A percentile compares a stretch with the other conserved stretches of the same genome.
phyloP scores from a whole-genome alignment of 768 basidiomycete genomes.

The Leccinum broughii region DNA sequence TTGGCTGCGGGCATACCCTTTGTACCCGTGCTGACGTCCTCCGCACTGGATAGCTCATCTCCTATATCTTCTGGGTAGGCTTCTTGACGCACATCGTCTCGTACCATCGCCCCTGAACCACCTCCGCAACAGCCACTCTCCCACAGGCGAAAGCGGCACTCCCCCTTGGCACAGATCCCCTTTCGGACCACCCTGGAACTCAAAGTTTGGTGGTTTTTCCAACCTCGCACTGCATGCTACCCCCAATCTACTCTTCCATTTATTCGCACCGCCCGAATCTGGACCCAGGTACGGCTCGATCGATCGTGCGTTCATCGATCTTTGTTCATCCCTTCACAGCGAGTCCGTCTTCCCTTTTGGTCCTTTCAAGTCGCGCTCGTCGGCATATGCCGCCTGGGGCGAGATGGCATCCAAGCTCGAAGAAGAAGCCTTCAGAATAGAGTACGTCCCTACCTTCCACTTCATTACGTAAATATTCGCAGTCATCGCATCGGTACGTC shows the following conservation, averaged over 20 bases:
- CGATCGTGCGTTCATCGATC: conserved; percentile 17
- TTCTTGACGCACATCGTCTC: conserved; percentile 34
- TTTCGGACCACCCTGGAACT: conserved; percentile 29
- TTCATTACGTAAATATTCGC: conserved; percentile 32
- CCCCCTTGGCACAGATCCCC: conserved; percentile 32
- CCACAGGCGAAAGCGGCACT: conserved; percentile 26
- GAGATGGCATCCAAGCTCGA: conserved; percentile 71
- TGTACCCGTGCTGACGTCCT: conserved; percentile 31
- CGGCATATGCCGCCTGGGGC: conserved; percentile 71
- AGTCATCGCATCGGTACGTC: conserved; percentile 26
- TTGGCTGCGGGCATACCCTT: conserved; percentile 24
- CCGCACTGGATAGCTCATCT: conserved; percentile 23
- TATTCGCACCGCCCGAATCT: conserved; percentile 74
- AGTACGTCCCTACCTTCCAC: conserved; percentile 60
- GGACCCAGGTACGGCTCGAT: conserved; percentile 40
- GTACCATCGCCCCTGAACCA: conserved; percentile 27
- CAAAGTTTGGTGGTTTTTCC: conserved; percentile 39
- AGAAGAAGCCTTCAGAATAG: conserved; percentile 71
- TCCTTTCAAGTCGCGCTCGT: conserved; percentile 37
- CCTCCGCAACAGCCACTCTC: conserved; percentile 30
- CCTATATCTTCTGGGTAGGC: conserved; percentile 40
- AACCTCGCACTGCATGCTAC: conserved; percentile 60
- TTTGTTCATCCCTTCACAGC: conserved; percentile 31
- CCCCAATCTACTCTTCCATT: conserved; percentile 64
- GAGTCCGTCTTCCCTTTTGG: conserved; percentile 37